Evolutionary conservation across 1,139 yeast genomes (phyloP).

Genomic region (Candida buenavistaensis): DNA sequence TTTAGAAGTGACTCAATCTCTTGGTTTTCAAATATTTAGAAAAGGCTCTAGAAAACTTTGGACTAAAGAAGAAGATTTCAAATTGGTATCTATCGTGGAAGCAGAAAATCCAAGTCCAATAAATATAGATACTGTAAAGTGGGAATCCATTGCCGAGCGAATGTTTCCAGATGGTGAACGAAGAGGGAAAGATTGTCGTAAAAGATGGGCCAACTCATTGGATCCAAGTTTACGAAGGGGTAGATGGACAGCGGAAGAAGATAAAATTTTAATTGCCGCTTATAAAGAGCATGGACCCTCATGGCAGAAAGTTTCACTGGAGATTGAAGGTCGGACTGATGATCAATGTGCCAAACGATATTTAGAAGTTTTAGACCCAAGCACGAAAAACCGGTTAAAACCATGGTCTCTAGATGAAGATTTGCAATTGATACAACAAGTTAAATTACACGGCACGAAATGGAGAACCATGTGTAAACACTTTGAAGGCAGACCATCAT

Average conservation of each 20-base stretch:
- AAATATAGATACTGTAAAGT: slow-evolving; percentile 45
- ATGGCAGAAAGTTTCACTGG: slow-evolving; percentile 82
- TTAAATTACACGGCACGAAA: slow-evolving; percentile 77
- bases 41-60: slow-evolving; percentile 65
- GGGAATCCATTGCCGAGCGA: slow-evolving; percentile 65
- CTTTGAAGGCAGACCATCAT: slow-evolving; percentile 78
- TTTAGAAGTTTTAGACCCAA: slow-evolving; percentile 85
- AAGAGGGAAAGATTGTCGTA: slow-evolving; percentile 69
- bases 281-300: slow-evolving; percentile 70
- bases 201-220: slow-evolving; percentile 76
- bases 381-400: slow-evolving; percentile 70
- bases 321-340: slow-evolving; percentile 83
- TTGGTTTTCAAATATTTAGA: slow-evolving; percentile 75
- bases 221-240: slow-evolving; percentile 85
- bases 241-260: slow-evolving; percentile 87
- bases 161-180: slow-evolving; percentile 39
- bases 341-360: slow-evolving; percentile 95
- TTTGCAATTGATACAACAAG: slow-evolving; percentile 60
- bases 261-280: slow-evolving; percentile 61
- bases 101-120: slow-evolving; percentile 25
- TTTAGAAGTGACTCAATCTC: slow-evolving; percentile 64
- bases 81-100: slow-evolving; percentile 40
- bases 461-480: slow-evolving; percentile 82
- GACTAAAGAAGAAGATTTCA: slow-evolving; percentile 63
- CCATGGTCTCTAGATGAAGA: slow-evolving; percentile 86